These are phyloP conservation scores for Strigomonas culicis DNA, from an alignment of 208 protist species.

Conservation along the genomic window DNA sequence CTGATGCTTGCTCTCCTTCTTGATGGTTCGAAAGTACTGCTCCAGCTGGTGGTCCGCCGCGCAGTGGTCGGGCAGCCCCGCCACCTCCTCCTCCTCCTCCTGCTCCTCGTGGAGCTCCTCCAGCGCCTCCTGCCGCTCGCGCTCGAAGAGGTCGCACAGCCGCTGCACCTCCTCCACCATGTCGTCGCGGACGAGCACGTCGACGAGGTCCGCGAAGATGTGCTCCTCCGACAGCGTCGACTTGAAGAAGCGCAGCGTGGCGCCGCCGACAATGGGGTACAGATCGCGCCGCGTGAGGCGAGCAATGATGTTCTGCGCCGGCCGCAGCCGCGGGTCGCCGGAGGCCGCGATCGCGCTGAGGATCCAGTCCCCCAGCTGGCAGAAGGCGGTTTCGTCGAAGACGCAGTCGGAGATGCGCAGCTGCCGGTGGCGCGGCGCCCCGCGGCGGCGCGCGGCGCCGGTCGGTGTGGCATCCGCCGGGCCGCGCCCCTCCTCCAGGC, in stretches of 20 bases:
- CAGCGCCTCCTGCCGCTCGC: conserved; percentile 5
- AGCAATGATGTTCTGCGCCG: conserved; percentile 33
- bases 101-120: neutral
- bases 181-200: conserved; percentile 14
- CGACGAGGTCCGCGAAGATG: conserved; percentile 5
- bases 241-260: conserved; percentile 21
- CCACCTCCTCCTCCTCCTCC: neutral
- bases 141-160: conserved; percentile 13
- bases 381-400: conserved; percentile 44
- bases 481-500: too few species aligned
- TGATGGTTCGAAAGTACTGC: neutral
- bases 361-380: conserved; percentile 87
- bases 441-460: conserved; percentile 45
- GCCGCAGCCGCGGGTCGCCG: conserved; percentile 16
- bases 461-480: too few species aligned
- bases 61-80: too few species aligned
- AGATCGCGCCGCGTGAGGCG: conserved; percentile 46
- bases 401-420: conserved; percentile 59
- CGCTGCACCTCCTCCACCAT: conserved; percentile 6
- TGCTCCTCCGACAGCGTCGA: neutral
- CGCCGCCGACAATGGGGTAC: conserved; percentile 40
- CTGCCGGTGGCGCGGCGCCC: neutral
- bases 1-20: neutral
- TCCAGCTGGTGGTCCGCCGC: too few species aligned
- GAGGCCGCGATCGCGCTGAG: conserved; percentile 68